phyloP scores from a whole-genome alignment of 1,139 yeast species.

The Magnusiomyces ingens region DNA sequence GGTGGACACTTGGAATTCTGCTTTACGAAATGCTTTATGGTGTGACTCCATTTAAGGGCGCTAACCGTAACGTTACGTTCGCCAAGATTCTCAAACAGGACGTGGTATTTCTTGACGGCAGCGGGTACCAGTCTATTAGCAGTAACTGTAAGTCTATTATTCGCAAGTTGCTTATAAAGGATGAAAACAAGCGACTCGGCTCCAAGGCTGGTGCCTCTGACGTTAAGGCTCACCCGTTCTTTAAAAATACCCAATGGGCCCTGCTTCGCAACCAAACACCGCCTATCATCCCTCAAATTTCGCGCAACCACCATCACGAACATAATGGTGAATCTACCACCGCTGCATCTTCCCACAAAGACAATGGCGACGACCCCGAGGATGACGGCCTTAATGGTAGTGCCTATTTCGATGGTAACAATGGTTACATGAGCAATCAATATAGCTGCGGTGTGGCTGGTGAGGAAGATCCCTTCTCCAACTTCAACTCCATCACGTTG shows the following conservation, averaged over 20 bases:
- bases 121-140: conserved; percentile 46
- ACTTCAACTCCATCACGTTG: conserved; percentile 82
- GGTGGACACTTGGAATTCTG: conserved; percentile 98
- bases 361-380: conserved; percentile 17
- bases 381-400: background rate
- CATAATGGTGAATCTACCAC: background rate
- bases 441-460: conserved; percentile 14
- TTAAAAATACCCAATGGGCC: conserved; percentile 93
- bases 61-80: conserved; percentile 80
- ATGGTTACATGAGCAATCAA: conserved; percentile 5
- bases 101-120: conserved; percentile 55
- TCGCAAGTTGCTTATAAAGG: conserved; percentile 75
- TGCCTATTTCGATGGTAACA: background rate
- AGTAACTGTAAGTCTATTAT: conserved; percentile 73
- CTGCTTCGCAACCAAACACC: conserved; percentile 84
- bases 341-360: background rate
- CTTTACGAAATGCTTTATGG: conserved; percentile 92
- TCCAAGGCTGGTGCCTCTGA: conserved; percentile 93
- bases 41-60: conserved; percentile 92
- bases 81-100: conserved; percentile 80
- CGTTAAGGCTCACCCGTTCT: conserved; percentile 81
- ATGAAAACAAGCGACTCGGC: conserved; percentile 81
- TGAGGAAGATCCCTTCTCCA: conserved; percentile 72
- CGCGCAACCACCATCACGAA: conserved; percentile 7
- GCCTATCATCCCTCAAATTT: conserved; percentile 69